These are phyloP conservation scores for Ceratobasidium sp. DNA, from an alignment of 1,284 basidiomycete genomes.

Conservation along the genomic window DNA sequence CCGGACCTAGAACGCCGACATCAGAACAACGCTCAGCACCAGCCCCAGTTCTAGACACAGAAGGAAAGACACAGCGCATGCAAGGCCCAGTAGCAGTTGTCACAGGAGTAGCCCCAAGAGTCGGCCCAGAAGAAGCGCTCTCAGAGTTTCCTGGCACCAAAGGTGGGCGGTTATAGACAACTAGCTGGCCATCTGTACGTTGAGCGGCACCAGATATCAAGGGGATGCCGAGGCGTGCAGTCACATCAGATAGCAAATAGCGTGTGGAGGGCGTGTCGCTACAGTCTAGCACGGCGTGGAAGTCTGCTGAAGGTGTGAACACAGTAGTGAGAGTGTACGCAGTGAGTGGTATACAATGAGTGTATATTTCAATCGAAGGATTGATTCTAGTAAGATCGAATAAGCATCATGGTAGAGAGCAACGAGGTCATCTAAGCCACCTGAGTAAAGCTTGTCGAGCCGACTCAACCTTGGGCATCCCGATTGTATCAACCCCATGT, in stretches of 20 bases:
- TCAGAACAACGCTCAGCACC: conserved; percentile 82
- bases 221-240: conserved; percentile 77
- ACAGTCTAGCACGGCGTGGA: conserved; percentile 87
- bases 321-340: conserved; percentile 59
- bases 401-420: conserved; percentile 21
- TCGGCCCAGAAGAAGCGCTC: background rate
- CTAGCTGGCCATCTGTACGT: conserved; percentile 90
- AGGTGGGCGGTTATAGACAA: conserved; percentile 71
- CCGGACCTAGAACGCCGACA: conserved; percentile 87
- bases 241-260: conserved; percentile 92
- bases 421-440: conserved; percentile 56
- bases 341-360: conserved; percentile 65
- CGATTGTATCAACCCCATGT: conserved; percentile 84
- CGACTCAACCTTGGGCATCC: conserved; percentile 84
- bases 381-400: conserved; percentile 67
- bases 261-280: conserved; percentile 94
- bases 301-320: conserved; percentile 64
- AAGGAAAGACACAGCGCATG: conserved; percentile 94
- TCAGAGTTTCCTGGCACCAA: background rate
- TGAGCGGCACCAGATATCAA: conserved; percentile 95
- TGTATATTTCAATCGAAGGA: conserved; percentile 66
- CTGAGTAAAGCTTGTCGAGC: conserved; percentile 73
- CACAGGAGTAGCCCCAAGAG: background rate
- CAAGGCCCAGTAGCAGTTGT: conserved; percentile 74
- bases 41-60: conserved; percentile 51